Evolutionary conservation across 345 rosid genomes (phyloP).

Genomic region (Linum usitatissimum): DNA sequence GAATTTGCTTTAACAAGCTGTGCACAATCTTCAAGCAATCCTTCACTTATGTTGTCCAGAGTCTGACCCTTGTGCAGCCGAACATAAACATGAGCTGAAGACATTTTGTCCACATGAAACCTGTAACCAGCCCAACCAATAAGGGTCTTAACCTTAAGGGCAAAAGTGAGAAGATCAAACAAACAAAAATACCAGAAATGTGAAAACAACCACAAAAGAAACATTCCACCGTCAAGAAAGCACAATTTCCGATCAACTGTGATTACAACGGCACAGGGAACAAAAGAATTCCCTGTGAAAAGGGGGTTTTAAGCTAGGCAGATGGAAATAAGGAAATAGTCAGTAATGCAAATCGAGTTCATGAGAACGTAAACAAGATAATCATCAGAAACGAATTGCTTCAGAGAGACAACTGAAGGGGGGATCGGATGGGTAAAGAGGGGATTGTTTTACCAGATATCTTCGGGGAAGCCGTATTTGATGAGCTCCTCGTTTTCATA

Average conservation of each 20-base stretch:
- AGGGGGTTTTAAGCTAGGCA: not conserved
- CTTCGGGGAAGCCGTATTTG: conserved; percentile 96
- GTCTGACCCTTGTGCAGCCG: conserved; percentile 83
- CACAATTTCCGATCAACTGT: not conserved
- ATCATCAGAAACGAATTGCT: not conserved
- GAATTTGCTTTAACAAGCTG: conserved; percentile 99
- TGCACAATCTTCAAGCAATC: conserved; percentile 80
- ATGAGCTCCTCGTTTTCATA: conserved; percentile 98
- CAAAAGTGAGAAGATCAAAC: not conserved
- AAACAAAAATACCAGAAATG: not conserved
- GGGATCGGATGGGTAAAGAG: not conserved
- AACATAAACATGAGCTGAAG: conserved; percentile 94
- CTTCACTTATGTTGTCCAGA: conserved; percentile 75
- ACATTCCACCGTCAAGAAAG: not conserved
- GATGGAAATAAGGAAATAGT: not conserved
- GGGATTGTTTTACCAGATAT: conserved; percentile 49
- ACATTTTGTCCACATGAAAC: conserved; percentile 99
- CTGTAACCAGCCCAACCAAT: conserved; percentile 26
- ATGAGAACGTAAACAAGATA: not conserved
- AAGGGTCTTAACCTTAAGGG: not conserved
- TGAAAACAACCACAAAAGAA: not conserved
- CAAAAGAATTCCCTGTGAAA: not conserved
- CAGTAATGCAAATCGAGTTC: not conserved
- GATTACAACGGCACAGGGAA: not conserved
- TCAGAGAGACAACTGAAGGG: not conserved